phyloP scores from a whole-genome alignment of 1,284 basidiomycete genomes.

The Mrakiaceae sp. region DNA sequence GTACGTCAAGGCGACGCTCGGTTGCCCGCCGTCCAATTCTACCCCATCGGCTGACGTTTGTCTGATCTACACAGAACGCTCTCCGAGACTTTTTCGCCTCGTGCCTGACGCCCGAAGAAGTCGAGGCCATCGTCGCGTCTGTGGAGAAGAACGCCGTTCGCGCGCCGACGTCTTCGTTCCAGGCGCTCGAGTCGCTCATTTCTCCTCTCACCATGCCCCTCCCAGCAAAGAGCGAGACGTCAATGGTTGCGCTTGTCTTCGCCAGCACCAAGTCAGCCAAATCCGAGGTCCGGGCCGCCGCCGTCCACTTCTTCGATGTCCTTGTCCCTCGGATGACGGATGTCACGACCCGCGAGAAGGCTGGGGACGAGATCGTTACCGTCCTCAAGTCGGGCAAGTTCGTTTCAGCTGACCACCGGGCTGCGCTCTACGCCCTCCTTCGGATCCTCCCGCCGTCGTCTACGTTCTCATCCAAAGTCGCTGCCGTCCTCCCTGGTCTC shows the following conservation, averaged over 20 bases:
- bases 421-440: conserved; percentile 67
- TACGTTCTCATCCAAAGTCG: conserved; percentile 44
- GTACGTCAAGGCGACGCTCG: neutral
- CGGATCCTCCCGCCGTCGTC: conserved; percentile 44
- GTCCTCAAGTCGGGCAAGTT: conserved; percentile 74
- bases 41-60: no score
- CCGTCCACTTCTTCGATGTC: conserved; percentile 48
- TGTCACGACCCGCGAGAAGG: conserved; percentile 11
- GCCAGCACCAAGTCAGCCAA: conserved; percentile 70
- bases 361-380: conserved; percentile 49
- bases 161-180: conserved; percentile 58
- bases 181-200: conserved; percentile 17
- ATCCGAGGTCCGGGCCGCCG: conserved; percentile 47
- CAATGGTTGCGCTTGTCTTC: conserved; percentile 53
- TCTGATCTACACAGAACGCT: conserved; percentile 22
- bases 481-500: conserved; percentile 48
- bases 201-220: conserved; percentile 37
- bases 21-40: no score
- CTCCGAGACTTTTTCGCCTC: conserved; percentile 51
- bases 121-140: conserved; percentile 46
- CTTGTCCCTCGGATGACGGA: neutral
- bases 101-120: conserved; percentile 43
- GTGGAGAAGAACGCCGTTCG: conserved; percentile 62
- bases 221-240: conserved; percentile 46
- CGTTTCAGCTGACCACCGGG: conserved; percentile 71